Base-by-base conservation (phyloP, 805 yeast genomes). In the Cyberlindnera veronae region DNA sequence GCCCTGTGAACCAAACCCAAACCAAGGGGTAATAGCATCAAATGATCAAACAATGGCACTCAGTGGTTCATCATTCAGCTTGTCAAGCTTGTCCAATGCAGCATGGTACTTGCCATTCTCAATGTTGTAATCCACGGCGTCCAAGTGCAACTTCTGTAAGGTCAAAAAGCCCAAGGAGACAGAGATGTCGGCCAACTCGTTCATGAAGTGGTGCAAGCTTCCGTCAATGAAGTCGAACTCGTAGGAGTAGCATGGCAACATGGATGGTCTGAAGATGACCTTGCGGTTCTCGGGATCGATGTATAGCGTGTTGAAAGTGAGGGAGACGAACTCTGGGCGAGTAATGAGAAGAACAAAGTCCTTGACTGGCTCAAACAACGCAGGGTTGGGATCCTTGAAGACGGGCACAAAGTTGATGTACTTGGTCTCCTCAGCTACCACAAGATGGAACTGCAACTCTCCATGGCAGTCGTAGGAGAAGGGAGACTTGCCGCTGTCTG, bases 91-190 rank as follows among this genome's bases (percentile, higher is more conserved):
- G 27, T 47, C 49, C 34, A 50, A 36, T n/a, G 50, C 50, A 6
- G 26, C 42, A 9, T 38, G 32, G 20, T 39, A 41, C 12, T 46
- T 42, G 10, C 54, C 51, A 20, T 38, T 50, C 6, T 58, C 60
- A 29, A 34, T 10, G 10, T 54, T 57, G 36, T 64, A 66, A 42
- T 62, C 67, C 30, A 35, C 57, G 57, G 16, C 55, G 55, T 42
- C 53, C 51, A 37, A 53, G 52, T 30, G 61, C 63, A 54, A 60
- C 57, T 3, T 64, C 58, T 44, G 61, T 62, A 34, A 50, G 45
- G 42, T 64, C 54, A 50, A 29, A 31, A 18, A 45, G 3, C 54
- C 54, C 28, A 49, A 32, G 4, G 34, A 28, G 13, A 11, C 27
- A 18, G 38, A 32, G 3, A 43, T 31, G 6, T 41, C 53, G 11